Evolutionary conservation across 768 basidiomycete species (phyloP).

Genomic region (Mycena epipterygia): DNA sequence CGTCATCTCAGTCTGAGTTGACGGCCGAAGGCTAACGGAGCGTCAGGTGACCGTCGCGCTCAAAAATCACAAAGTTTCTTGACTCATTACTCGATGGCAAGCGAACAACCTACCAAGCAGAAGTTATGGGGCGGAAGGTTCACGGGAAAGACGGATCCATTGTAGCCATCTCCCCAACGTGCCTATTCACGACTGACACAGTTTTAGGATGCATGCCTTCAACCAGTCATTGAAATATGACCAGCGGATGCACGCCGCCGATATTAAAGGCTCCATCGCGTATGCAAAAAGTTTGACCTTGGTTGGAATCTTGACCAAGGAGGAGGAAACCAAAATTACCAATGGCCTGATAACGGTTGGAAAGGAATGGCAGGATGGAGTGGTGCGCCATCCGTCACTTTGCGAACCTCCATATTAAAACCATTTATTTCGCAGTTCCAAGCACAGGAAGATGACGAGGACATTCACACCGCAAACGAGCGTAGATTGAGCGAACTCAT

Average conservation of each 20-base stretch:
- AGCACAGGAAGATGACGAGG: slow-evolving; percentile 91
- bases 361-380: slow-evolving; percentile 87
- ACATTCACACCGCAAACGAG: slow-evolving; percentile 99
- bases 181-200: slow-evolving; percentile 34
- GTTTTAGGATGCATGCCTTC: slow-evolving; percentile 93
- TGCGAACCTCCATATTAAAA: slow-evolving; percentile 5
- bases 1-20: no score
- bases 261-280: slow-evolving; percentile 95
- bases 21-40: no score
- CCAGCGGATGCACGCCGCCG: slow-evolving; percentile 92
- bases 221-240: slow-evolving; percentile 98
- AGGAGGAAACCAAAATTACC: slow-evolving; percentile 81
- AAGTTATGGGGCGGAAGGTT: slow-evolving; percentile 93
- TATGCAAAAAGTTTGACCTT: slow-evolving; percentile 90
- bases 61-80: no score
- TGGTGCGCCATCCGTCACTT: slow-evolving; percentile 59
- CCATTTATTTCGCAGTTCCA: slow-evolving; percentile 67
- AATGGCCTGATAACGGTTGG: slow-evolving; percentile 82
- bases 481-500: slow-evolving; percentile 94
- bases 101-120: slow-evolving; percentile 66
- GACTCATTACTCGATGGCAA: slow-evolving; percentile 42
- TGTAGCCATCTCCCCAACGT: slow-evolving; percentile 61
- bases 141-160: slow-evolving; percentile 89
- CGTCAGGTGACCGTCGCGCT: background rate
- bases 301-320: slow-evolving; percentile 83